Evolutionary conservation across 2,329 filamentous ascomycete genomes (phyloP), one percentile per base, ranked within the genome.

Genomic region (Mariannaea sp.): DNA sequence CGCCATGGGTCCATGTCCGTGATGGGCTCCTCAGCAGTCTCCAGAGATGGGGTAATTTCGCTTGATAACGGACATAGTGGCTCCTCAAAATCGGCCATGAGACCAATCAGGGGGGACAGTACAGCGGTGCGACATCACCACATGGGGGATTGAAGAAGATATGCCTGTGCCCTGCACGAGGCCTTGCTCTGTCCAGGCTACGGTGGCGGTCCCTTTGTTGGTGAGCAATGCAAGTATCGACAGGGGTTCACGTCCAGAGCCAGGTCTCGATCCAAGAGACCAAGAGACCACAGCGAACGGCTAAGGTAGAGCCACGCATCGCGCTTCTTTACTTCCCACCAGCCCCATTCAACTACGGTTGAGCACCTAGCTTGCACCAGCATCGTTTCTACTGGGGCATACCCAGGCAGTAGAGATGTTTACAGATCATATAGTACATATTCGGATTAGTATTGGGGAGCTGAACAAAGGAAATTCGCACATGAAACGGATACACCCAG

Each of bases 21-120:
- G 48, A 54, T 44, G 50, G 39, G 56, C 54, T 59, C 49, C 52
- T 53, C 44, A 55, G 5, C 22, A 24, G 22, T 24, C 22, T 8
- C 22, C 22, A 54, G 56, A 66, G 61, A 66, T 66, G 65, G 53
- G 61, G 55, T 56, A 67, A 67, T 67, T 59, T 67, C 65, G 65
- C 65, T 67, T 67, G 62, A 58, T 52, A 45, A 49, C 14, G 59
- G 59, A 50, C 46, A 40, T 41, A 51, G 59, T 55, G 51, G 58
- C 53, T 57, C 50, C 33, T 19, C 47, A 40, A 13, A 45, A 24
- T 32, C 17, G n/a, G 38, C 17, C 16, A 24, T 16, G 32, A 43
- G 35, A 12, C 64, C 64, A 66, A 66, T 66, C 62, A 66, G 51
- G 33, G 26, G n/a, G n/a, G n/a, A n/a, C 24, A 19, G 17, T 26